A percentile compares a stretch with the other conserved stretches of the same genome.
Evolutionary conservation across 768 basidiomycete species (phyloP).

Genomic region (Auricularia auricula-judae): DNA sequence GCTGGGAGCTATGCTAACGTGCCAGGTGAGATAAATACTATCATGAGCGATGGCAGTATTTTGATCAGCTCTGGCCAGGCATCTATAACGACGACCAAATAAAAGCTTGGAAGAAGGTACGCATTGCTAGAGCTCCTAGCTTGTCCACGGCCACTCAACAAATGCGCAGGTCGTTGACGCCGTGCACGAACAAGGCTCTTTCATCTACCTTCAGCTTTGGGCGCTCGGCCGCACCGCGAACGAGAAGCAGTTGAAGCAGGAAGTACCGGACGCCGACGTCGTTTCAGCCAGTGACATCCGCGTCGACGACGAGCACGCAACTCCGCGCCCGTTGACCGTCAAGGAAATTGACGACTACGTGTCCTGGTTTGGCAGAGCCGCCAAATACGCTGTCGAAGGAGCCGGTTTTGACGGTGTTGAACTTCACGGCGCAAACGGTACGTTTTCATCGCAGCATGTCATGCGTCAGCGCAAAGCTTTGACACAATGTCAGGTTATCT

Average conservation of each 20-base stretch:
- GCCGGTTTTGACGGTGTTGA: constrained; percentile 66
- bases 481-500: constrained; percentile 20
- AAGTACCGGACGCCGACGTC: not conserved
- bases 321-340: constrained; percentile 32
- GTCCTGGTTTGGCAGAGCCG: constrained; percentile 40
- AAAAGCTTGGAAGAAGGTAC: constrained; percentile 42
- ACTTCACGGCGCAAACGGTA: constrained; percentile 19
- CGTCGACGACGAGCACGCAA: not conserved
- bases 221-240: constrained; percentile 37
- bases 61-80: constrained; percentile 20
- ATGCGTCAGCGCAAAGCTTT: not conserved
- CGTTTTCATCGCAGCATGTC: not conserved
- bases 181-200: constrained; percentile 43
- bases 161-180: constrained; percentile 37
- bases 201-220: constrained; percentile 49
- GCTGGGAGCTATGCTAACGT: constrained; percentile 35
- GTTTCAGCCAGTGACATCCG: constrained; percentile 2
- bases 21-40: constrained; percentile 19
- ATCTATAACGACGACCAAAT: constrained; percentile 55
- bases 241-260: not conserved
- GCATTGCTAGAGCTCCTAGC: constrained; percentile 6
- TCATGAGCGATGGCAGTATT: not conserved
- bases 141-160: not conserved
- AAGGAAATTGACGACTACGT: constrained; percentile 41
- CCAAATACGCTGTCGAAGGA: constrained; percentile 36